A percentile compares a stretch with the other conserved stretches of the same genome.
These are phyloP conservation scores for Begonia fuchsioides DNA, from an alignment of 306 rosid species.

Conservation along the genomic window DNA sequence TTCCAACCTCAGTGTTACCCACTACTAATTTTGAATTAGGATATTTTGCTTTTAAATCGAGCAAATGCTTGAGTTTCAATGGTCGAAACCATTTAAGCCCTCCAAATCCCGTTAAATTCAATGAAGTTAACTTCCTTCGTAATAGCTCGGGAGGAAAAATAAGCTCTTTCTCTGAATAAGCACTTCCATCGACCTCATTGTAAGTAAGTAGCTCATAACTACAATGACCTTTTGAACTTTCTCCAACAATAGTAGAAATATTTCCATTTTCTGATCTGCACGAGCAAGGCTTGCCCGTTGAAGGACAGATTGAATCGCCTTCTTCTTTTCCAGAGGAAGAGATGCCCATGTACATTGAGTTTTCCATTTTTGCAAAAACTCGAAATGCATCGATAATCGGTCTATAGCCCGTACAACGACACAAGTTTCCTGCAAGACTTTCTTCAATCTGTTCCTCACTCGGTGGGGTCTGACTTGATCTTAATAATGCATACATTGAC, in stretches of 20 bases:
- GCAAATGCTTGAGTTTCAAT: constrained; percentile 43
- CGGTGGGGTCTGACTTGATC: constrained; percentile 73
- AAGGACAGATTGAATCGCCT: constrained; percentile 61
- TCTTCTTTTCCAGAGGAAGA: constrained; percentile 36
- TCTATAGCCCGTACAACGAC: constrained; percentile 96
- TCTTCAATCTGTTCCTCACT: constrained; percentile 77
- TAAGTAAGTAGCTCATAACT: constrained; percentile 37
- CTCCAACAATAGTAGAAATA: constrained; percentile 14
- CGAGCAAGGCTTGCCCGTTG: constrained; percentile 80
- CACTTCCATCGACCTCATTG: constrained; percentile 72
- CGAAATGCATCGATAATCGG: constrained; percentile 88
- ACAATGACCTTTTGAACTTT: constrained; percentile 17
- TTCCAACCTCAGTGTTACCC: constrained; percentile 93
- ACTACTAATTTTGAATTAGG: constrained; percentile 72
- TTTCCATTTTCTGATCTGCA: constrained; percentile 37
- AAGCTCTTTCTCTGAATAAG: constrained; percentile 65
- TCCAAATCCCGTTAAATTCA: constrained; percentile 58
- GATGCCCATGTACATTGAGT: constrained; percentile 38
- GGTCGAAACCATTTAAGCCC: constrained; percentile 85
- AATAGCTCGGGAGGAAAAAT: constrained; percentile 84
- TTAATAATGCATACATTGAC: constrained; percentile 77
- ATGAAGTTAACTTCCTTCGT: constrained; percentile 32
- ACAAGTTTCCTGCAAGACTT: constrained; percentile 86
- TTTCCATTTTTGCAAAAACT: constrained; percentile 66
- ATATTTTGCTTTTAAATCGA: constrained; percentile 57